Evolutionary conservation across 1,284 basidiomycete genomes (phyloP).

Genomic region (Agroathelia rolfsii): DNA sequence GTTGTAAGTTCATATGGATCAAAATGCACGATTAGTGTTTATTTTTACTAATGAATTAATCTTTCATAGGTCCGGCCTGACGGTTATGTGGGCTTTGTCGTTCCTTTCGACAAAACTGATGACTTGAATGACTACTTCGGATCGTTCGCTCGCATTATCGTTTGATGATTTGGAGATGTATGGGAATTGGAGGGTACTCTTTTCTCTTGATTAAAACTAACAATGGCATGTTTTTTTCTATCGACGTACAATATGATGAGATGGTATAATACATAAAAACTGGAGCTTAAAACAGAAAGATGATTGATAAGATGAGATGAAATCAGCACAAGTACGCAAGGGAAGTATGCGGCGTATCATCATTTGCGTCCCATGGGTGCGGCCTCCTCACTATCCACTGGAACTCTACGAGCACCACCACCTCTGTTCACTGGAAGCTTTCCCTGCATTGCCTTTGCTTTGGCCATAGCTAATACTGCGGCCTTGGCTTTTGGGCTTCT

Average conservation of each 20-base stretch:
- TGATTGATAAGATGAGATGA: no score
- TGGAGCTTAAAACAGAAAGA: no score
- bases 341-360: no score
- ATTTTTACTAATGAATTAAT: conserved; percentile 25
- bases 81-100: conserved; percentile 58
- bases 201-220: no score
- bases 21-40: conserved; percentile 33
- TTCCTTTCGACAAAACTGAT: conserved; percentile 33
- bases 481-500: conserved; percentile 11
- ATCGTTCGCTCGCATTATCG: no score
- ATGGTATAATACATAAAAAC: no score
- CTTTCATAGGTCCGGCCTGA: conserved; percentile 55
- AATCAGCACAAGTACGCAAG: no score
- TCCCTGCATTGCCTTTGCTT: conserved; percentile 9
- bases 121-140: conserved; percentile 46
- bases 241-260: no score
- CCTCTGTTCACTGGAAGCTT: conserved; percentile 24
- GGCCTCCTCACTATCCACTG: conserved; percentile 46
- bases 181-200: no score
- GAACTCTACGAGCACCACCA: conserved; percentile 47
- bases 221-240: no score
- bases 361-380: conserved; percentile 29
- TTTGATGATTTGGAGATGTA: no score
- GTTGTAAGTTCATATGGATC: conserved; percentile 52
- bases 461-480: conserved; percentile 12